Percentiles rank a stretch among this genome's conserved stretches.
Evolutionary conservation across 1,284 basidiomycete genomes (phyloP).

Genomic region (Sparassis latifolia): DNA sequence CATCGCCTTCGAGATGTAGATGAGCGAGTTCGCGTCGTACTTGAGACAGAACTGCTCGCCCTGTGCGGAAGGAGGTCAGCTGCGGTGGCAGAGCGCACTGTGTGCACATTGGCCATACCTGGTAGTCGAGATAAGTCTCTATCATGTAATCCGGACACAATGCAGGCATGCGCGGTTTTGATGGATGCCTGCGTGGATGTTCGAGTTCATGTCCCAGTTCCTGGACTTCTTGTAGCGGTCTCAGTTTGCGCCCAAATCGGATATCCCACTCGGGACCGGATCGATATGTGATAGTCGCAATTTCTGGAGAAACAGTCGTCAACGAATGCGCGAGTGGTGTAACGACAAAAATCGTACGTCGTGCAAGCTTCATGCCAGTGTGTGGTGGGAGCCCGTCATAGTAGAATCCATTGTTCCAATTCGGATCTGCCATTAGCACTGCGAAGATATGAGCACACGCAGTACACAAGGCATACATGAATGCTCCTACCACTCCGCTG

Average conservation of each 20-base stretch:
- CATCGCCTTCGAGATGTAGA: constrained; percentile 99
- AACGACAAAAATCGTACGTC: constrained; percentile 56
- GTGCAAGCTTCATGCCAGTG: constrained; percentile 96
- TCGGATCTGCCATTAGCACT: constrained; percentile 99
- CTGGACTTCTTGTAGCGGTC: constrained; percentile 31
- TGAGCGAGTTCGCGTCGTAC: constrained; percentile 98
- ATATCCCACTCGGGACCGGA: constrained; percentile 99
- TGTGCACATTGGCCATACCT: constrained; percentile 37
- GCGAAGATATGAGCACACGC: constrained; percentile 3
- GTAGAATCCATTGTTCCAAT: constrained; percentile 99
- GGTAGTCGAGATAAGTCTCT: constrained; percentile 98
- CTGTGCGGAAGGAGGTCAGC: constrained; percentile 24
- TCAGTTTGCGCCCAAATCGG: constrained; percentile 82
- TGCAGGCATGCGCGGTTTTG: constrained; percentile 50
- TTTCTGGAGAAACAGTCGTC: constrained; percentile 51
- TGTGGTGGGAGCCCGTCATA: constrained; percentile 94
- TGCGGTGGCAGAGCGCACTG: background rate
- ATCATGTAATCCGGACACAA: constrained; percentile 97
- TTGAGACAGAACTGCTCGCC: constrained; percentile 97
- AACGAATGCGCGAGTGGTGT: constrained; percentile 1
- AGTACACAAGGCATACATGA: constrained; percentile 3
- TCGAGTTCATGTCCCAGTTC: constrained; percentile 17
- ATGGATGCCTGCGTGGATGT: too few relatives aligned
- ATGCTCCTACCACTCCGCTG: constrained; percentile 74
- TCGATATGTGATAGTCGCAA: constrained; percentile 98